Evolutionary conservation across 179 eudicot species (phyloP), one percentile per base, ranked within the genome.

Genomic region (Pouteria campechiana): DNA sequence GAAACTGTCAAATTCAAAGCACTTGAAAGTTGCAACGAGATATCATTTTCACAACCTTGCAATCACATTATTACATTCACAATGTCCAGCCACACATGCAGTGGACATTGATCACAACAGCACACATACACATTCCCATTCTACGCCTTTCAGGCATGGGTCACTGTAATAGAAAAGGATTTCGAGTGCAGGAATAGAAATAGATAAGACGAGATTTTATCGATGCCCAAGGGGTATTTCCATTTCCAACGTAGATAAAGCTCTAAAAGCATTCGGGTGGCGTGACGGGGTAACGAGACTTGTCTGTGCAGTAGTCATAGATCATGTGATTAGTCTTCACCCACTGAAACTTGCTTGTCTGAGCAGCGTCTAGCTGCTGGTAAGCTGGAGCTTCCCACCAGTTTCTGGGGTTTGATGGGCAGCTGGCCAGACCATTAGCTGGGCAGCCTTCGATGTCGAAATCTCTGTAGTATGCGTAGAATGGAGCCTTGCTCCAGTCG

Each of bases 401-500:
- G 31, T 78, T 73, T 9, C 19, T 24, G 3, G 58, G 46, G 45
- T 55, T 67, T 0, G 72, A 37, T 11, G 62, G 54, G 50, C 75
- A 70, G 30, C 42, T 7, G 1, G 54, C 12, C n/a, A 78, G 71
- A 8, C 72, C 78, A 5, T 80, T 79, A 3, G 34, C 44, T 7
- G 52, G 60, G 47, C 76, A 76, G 2, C 72, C 86, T n/a, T 78
- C 86, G 17, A 78, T 74, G 41, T 78, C 81, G 24, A 78, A 78
- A 36, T 74, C 86, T 41, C 38, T 70, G 58, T 81, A 81, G 36
- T 70, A 77, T 11, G 90, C 78, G 32, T 39, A 50, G 27, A 81
- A 81, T 6, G 90, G 90, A 16, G 90, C 79, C 37, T 74, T 70
- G 54, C 54, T 65, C 90, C 90, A 81, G 50, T 81, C 64, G 4